These are phyloP conservation scores for Atkinsonella hypoxylon DNA, from an alignment of 2,329 filamentous ascomycete species.

Conservation along the genomic window DNA sequence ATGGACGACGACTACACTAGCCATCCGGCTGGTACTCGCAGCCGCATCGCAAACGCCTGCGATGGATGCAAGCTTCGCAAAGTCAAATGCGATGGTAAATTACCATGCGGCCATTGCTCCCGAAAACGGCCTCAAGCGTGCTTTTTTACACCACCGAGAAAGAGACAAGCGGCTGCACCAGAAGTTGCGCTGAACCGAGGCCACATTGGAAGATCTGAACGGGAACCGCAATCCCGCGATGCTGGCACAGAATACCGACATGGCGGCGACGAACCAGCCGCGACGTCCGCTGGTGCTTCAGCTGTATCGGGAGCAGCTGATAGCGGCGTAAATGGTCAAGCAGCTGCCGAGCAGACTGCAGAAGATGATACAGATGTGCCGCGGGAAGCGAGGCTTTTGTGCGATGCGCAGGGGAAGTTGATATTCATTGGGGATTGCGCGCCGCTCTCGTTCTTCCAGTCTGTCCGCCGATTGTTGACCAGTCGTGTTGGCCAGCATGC, in stretches of 20 bases:
- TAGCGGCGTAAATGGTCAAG: constrained; percentile 2
- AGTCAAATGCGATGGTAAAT: constrained; percentile 42
- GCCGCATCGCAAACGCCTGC: constrained; percentile 40
- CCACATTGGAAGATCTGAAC: neutral
- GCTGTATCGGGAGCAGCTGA: neutral
- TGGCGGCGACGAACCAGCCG: neutral
- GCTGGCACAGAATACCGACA: neutral
- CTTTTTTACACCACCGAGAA: constrained; percentile 33
- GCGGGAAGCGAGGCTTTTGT: constrained; percentile 37
- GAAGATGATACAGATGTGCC: constrained; percentile 45
- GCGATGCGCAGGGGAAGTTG: constrained; percentile 40
- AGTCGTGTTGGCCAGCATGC: constrained; percentile 34
- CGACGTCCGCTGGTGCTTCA: neutral
- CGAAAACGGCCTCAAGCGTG: constrained; percentile 31
- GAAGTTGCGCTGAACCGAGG: constrained; percentile 8
- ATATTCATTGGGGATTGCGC: constrained; percentile 46
- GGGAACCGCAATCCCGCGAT: neutral
- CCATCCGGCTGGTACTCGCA: constrained; percentile 18
- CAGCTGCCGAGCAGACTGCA: constrained; percentile 10
- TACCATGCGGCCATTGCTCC: constrained; percentile 39
- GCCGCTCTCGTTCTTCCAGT: constrained; percentile 43
- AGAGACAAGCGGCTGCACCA: constrained; percentile 19
- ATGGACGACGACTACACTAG: neutral
- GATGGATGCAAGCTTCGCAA: constrained; percentile 42
- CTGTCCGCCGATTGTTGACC: constrained; percentile 39